These are phyloP conservation scores for Auriscalpium microsporum DNA, from an alignment of 768 basidiomycete species.

Conservation along the genomic window DNA sequence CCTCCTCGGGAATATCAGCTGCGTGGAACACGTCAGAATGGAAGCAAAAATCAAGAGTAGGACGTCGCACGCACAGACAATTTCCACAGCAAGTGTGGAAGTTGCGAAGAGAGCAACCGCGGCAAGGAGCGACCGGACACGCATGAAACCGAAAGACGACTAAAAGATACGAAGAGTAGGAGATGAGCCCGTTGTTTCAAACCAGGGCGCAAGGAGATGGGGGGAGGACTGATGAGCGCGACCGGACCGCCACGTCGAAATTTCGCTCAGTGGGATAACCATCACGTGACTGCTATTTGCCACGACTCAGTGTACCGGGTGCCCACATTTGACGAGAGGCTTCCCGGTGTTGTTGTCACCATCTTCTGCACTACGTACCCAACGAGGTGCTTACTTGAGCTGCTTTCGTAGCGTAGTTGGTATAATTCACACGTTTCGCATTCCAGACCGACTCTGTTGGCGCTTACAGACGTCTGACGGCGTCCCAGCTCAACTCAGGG, in stretches of 20 bases:
- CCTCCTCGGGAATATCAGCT: neutral
- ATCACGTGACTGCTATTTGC: neutral
- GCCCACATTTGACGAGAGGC: too few relatives aligned
- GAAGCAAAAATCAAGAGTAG: neutral
- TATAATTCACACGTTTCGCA: too few relatives aligned
- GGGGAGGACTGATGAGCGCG: neutral
- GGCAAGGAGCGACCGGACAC: slow-evolving; percentile 7
- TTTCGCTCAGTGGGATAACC: neutral
- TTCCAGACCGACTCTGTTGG: too few relatives aligned
- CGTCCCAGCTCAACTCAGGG: too few relatives aligned
- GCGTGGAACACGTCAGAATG: neutral
- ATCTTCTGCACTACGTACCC: too few relatives aligned
- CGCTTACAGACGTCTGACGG: too few relatives aligned
- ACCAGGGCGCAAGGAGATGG: neutral
- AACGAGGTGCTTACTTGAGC: too few relatives aligned
- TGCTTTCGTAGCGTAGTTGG: too few relatives aligned
- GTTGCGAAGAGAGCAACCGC: slow-evolving; percentile 9
- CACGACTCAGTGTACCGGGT: neutral
- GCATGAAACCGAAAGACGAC: slow-evolving; percentile 5
- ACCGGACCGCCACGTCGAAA: neutral
- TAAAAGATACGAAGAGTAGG: neutral
- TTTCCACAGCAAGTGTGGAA: slow-evolving; percentile 10
- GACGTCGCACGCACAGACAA: slow-evolving; percentile 9
- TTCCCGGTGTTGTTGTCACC: too few relatives aligned
- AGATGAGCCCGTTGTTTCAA: neutral